Base-by-base conservation (phyloP, 192 early-diverging fungal species). In the Coemansia sp. region DNA sequence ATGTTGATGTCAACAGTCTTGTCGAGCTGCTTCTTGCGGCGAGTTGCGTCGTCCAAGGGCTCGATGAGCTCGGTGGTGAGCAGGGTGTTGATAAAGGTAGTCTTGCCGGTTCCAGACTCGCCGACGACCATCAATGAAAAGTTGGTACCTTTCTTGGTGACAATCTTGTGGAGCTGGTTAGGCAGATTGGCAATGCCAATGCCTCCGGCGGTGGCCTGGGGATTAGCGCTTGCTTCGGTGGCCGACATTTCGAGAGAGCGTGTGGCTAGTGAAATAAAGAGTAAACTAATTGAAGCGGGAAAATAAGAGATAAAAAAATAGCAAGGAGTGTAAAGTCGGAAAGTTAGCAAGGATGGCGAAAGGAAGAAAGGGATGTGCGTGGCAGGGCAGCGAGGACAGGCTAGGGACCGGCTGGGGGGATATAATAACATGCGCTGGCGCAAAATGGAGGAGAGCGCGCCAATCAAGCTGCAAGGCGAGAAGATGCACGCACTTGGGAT, bases 41-140 rank as follows among this genome's bases (percentile, higher is more conserved):
- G 93, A 38, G 69, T 81, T 50, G 78, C 83, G 63, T 89, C 81
- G 79, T 91, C 91, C 78, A 95, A 92, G 73, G 95, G 95, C 67
- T 97, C 94, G 64, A 95, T 93, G 79, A 99, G 90, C 52, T 95
- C 86, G 31, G 96, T 96, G 34, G 95, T 94, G 77, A 99, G 95
- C 64, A 99, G 89, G 20, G 97, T 99, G 90, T 99, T 99, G 89
- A 98, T 92, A 82, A 96, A 99, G 20, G 97, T 99, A 15, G 97
- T 95, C 85, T 99, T 99, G 46, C 97, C 97, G 34, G 94, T 87
- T 72, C 97, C 97, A 67, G 96, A 98, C 86, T 97, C 96, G 68
- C 97, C 96, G 70, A 95, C 94, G 24, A 96, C 96, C 94, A 97
- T 96, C 74, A 99, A 65, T 62, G 95, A 97, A 76, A 96, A 97